Evolutionary conservation across 1,284 basidiomycete species (phyloP), one percentile per base, ranked within the genome.

Genomic region (Tilletiopsis washingtonensis): DNA sequence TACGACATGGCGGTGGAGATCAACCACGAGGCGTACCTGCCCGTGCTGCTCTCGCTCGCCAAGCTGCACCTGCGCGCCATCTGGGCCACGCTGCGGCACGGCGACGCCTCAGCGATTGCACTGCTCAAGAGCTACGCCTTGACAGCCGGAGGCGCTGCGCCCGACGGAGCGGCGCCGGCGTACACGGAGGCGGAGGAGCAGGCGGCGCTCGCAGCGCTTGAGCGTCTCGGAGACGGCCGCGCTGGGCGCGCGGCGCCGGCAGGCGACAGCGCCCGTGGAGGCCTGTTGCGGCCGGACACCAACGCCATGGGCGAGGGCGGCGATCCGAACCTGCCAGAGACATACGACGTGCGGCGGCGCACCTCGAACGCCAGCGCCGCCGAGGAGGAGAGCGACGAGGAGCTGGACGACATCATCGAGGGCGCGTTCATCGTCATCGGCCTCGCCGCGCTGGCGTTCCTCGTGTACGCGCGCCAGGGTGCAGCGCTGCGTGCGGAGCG

Each of bases 1-100:
- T 98, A 97, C 71, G 94, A 98, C 73, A 76, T 84, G 51, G 88
- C 91, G 2, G 75, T 88, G 34, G 86, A 88, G 59, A 88, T 85
- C 3, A 91, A 91, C 65, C 74, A 77, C 42, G 90, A 94, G 66
- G 90, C 91, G 0, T 91, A 88, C 71, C 76, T 96, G 25, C 90
- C 91, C 0, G 86, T 93, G 24, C 74, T 82, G 24, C 75, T 97
- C 19, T 90, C 87, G 4, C 77, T 98, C 42, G 75, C 82, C 49
- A 88, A 87, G 71, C 76, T 99, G 12, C 88, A 97, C 71, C 67
- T 82, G 2, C 81, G 84, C n/a, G 89, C 87, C 53, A 67, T 88
- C 17, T 91, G 87, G 84, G 82, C 62, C 6, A 61, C 67, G 5
- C 21, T 65, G 11, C 56, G 39, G 20, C 15, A 42, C 14, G 40